Percentiles rank a stretch among this genome's conserved stretches.
Evolutionary conservation across 2,329 filamentous ascomycete species (phyloP).

Genomic region (Niveomyces coronatus): DNA sequence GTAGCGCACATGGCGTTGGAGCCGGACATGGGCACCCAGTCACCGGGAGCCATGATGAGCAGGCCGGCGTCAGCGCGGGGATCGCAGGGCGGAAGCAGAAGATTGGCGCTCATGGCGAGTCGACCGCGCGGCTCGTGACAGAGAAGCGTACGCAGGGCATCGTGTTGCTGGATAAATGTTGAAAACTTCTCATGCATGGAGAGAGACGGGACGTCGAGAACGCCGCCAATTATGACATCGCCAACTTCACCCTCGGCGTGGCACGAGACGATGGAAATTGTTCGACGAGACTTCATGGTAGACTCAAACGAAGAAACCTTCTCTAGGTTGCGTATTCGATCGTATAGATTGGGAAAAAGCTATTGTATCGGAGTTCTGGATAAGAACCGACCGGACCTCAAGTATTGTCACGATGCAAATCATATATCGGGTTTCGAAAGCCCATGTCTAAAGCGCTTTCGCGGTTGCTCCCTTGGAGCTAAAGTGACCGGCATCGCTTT

Average conservation of each 20-base stretch:
- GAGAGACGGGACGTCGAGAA: constrained; percentile 29
- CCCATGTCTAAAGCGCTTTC: too few species aligned
- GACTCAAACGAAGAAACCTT: too few species aligned
- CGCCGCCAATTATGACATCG: constrained; percentile 39
- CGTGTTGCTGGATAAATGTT: constrained; percentile 28
- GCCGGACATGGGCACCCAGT: constrained; percentile 31
- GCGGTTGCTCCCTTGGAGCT: too few species aligned
- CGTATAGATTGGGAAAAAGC: too few species aligned
- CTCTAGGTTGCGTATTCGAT: too few species aligned
- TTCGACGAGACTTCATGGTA: constrained; percentile 11
- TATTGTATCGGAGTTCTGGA: too few species aligned
- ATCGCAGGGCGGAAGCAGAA: constrained; percentile 32
- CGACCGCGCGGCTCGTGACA: constrained; percentile 36
- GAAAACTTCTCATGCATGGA: constrained; percentile 38
- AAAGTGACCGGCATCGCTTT: too few species aligned
- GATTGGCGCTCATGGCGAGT: constrained; percentile 27
- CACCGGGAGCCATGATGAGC: constrained; percentile 34
- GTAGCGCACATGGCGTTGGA: constrained; percentile 33
- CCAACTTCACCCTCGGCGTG: constrained; percentile 34
- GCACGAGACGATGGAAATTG: constrained; percentile 22
- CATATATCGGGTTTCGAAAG: too few species aligned
- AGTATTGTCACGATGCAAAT: too few species aligned
- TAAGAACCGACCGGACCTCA: too few species aligned
- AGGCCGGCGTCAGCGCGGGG: constrained; percentile 33
- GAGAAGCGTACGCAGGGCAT: constrained; percentile 30